Evolutionary conservation across 2,329 filamentous ascomycete species (phyloP).

Genomic region (Xylaria sp.): DNA sequence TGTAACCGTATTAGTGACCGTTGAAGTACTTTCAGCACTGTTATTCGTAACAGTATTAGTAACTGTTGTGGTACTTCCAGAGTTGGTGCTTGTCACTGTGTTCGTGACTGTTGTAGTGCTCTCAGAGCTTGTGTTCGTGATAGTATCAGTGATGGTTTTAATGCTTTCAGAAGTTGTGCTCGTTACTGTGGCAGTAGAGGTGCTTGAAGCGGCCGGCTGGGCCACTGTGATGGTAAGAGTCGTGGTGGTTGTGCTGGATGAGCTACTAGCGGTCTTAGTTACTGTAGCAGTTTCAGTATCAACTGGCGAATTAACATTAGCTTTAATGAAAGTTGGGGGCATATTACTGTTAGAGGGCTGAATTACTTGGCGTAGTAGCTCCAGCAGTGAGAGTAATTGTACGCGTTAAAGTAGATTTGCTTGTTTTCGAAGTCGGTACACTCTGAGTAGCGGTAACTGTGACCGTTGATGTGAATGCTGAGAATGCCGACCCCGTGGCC

Average conservation of each 20-base stretch:
- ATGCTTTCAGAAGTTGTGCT: not conserved
- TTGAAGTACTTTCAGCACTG: conserved; percentile 8
- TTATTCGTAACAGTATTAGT: not conserved
- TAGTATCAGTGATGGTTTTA: conserved; percentile 1
- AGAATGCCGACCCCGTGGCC: not conserved
- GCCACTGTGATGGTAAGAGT: conserved; percentile 18
- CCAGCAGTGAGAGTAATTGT: conserved; percentile 18
- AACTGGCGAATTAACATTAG: conserved; percentile 24
- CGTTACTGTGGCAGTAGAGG: not conserved
- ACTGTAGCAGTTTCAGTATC: conserved; percentile 22
- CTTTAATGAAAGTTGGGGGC: not conserved
- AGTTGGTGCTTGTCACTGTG: not conserved
- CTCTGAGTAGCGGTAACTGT: conserved; percentile 11
- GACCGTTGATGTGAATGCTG: not conserved
- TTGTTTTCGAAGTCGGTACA: not conserved
- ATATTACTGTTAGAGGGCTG: not conserved
- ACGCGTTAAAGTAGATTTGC: conserved; percentile 9
- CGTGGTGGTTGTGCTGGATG: conserved; percentile 23
- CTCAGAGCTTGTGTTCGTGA: not conserved
- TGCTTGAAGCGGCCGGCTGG: not conserved
- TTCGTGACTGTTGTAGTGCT: not conserved
- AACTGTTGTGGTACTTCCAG: conserved; percentile 1
- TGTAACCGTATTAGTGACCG: not conserved
- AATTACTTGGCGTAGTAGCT: conserved; percentile 13
- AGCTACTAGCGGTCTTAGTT: conserved; percentile 1